Conservation (phyloP, 441 rosid species). For the Croton setiger region DNA sequence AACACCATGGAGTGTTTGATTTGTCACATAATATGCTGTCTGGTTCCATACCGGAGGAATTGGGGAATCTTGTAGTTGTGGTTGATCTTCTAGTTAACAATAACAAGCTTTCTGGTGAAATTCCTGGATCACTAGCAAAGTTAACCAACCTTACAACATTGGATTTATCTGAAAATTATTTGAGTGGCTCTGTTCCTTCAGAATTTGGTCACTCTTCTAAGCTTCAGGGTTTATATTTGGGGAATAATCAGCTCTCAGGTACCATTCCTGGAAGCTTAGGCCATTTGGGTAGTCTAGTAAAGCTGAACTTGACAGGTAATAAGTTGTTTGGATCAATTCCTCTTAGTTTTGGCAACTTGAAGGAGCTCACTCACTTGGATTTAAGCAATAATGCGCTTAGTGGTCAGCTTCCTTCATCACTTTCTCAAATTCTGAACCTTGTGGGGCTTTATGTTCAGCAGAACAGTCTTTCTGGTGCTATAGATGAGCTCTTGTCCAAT, state of each 20-base stretch:
- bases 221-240: conserved; percentile 86
- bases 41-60: conserved; percentile 65
- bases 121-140: conserved; percentile 66
- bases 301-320: conserved; percentile 74
- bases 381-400: conserved; percentile 63
- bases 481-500: conserved; percentile 41
- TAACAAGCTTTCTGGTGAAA: conserved; percentile 65
- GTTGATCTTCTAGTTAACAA: conserved; percentile 61
- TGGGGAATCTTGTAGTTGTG: conserved; percentile 61
- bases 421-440: conserved; percentile 63
- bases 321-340: conserved; percentile 60
- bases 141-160: conserved; percentile 61
- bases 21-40: conserved; percentile 68
- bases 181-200: conserved; percentile 60
- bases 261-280: conserved; percentile 69
- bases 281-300: conserved; percentile 56
- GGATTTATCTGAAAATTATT: conserved; percentile 65
- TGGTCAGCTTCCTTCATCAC: conserved; percentile 62
- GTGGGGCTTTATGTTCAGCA: conserved; percentile 73
- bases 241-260: conserved; percentile 71
- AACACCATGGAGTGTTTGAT: conserved; percentile 84
- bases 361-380: conserved; percentile 77
- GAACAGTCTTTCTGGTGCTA: conserved; percentile 55
- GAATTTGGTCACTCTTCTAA: conserved; percentile 50
- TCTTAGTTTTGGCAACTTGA: conserved; percentile 59